These are phyloP conservation scores for Apiospora malaysiana DNA, from an alignment of 2,329 filamentous ascomycete species.

Conservation along the genomic window DNA sequence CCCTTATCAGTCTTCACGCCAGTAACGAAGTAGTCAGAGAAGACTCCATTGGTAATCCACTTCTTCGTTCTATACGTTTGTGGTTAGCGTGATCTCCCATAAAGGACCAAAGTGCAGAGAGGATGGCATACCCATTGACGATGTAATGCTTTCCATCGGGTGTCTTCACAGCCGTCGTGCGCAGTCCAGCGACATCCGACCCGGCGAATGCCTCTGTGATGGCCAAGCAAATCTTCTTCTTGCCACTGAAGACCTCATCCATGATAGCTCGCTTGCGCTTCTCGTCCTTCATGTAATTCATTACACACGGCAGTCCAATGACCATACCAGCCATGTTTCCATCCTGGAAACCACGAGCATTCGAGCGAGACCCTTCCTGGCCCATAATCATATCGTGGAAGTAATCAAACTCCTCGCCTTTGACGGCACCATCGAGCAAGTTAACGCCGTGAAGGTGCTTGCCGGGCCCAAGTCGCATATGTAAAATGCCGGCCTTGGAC, in stretches of 20 bases:
- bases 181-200: slow-evolving; percentile 78
- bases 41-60: slow-evolving; percentile 85
- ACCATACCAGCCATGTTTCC: slow-evolving; percentile 88
- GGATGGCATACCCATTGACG: slow-evolving; percentile 70
- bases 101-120: slow-evolving; percentile 53
- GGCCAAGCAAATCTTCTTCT: slow-evolving; percentile 88
- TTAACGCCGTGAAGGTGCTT: slow-evolving; percentile 77
- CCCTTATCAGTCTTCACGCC: slow-evolving; percentile 81
- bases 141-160: slow-evolving; percentile 76
- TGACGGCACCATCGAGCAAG: slow-evolving; percentile 71
- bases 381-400: slow-evolving; percentile 81
- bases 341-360: slow-evolving; percentile 82
- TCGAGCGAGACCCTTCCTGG: slow-evolving; percentile 75
- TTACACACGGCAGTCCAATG: slow-evolving; percentile 79
- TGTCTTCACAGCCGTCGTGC: slow-evolving; percentile 80
- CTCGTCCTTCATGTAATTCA: slow-evolving; percentile 77
- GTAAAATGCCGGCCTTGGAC: slow-evolving; percentile 75
- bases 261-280: slow-evolving; percentile 70
- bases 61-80: slow-evolving; percentile 19
- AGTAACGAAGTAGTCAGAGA: slow-evolving; percentile 82
- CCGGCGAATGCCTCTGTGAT: slow-evolving; percentile 91
- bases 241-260: slow-evolving; percentile 75
- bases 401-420: slow-evolving; percentile 84
- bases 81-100: not conserved
- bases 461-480: slow-evolving; percentile 84